phyloP scores from a whole-genome alignment of 805 yeast species.

The Nakazawaea ishiwadae region DNA sequence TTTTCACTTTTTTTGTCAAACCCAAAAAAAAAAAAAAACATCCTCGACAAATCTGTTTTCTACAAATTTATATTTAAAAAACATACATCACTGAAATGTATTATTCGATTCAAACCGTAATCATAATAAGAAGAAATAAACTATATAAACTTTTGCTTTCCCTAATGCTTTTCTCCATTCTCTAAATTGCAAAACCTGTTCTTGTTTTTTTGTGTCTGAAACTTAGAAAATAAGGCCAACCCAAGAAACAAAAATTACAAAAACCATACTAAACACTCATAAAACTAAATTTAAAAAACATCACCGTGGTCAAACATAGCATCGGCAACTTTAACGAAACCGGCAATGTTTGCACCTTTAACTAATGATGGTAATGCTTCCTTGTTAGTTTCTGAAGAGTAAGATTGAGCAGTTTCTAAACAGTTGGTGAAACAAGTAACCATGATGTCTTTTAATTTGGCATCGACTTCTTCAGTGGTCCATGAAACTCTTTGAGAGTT shows the following conservation, averaged over 20 bases:
- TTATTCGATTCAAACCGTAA: no score
- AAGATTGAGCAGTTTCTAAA: slow-evolving; percentile 78
- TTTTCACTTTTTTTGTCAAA: background rate
- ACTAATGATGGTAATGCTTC: slow-evolving; percentile 86
- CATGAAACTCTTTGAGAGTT: slow-evolving; percentile 92
- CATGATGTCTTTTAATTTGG: slow-evolving; percentile 89
- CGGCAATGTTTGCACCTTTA: slow-evolving; percentile 99
- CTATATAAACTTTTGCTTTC: no score
- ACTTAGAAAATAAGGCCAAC: no score
- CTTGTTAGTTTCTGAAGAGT: slow-evolving; percentile 63
- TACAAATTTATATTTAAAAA: slow-evolving; percentile 22
- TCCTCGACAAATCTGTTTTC: no score
- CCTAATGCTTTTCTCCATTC: background rate
- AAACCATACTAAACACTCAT: background rate
- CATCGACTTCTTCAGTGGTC: slow-evolving; percentile 91
- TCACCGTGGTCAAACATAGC: slow-evolving; percentile 99
- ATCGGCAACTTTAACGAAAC: slow-evolving; percentile 96
- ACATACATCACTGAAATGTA: no score
- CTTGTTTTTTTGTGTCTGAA: no score
- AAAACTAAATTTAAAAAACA: slow-evolving; percentile 30
- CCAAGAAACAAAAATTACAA: slow-evolving; percentile 2
- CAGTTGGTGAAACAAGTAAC: slow-evolving; percentile 89
- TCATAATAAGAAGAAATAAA: no score
- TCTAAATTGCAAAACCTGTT: no score
- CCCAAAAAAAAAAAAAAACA: background rate